A percentile compares a stretch with the other conserved stretches of the same genome.
Evolutionary conservation across 805 yeast species (phyloP).

Genomic region (Ogataea allantospora): DNA sequence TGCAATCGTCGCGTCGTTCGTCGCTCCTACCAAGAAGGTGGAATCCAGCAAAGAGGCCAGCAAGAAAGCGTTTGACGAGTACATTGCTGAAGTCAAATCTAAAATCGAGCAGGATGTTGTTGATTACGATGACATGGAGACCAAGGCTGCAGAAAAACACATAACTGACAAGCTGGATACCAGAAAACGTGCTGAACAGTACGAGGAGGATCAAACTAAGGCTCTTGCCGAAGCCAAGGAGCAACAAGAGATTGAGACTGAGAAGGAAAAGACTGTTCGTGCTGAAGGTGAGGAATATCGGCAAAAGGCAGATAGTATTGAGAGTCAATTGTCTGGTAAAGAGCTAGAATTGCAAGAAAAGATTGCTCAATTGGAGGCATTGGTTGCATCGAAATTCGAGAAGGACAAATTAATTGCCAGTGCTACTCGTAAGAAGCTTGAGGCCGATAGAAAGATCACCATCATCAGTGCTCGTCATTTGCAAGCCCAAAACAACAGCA

Average conservation of each 20-base stretch:
- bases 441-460: slow-evolving; percentile 37
- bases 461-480: slow-evolving; percentile 36
- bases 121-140: slow-evolving; percentile 47
- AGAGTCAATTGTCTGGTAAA: slow-evolving; percentile 38
- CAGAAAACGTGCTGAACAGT: slow-evolving; percentile 42
- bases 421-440: slow-evolving; percentile 38
- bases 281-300: slow-evolving; percentile 40
- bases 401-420: slow-evolving; percentile 30
- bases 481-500: slow-evolving; percentile 39
- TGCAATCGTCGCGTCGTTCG: slow-evolving; percentile 24
- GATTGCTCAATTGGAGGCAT: slow-evolving; percentile 36
- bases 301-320: slow-evolving; percentile 38
- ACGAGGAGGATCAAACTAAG: slow-evolving; percentile 34
- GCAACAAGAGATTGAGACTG: slow-evolving; percentile 31
- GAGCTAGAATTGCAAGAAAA: slow-evolving; percentile 37
- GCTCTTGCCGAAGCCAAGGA: slow-evolving; percentile 31
- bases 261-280: slow-evolving; percentile 37
- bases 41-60: slow-evolving; percentile 27
- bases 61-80: slow-evolving; percentile 35
- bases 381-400: slow-evolving; percentile 42
- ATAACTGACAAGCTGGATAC: slow-evolving; percentile 43
- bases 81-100: slow-evolving; percentile 40
- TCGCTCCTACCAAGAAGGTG: slow-evolving; percentile 23
- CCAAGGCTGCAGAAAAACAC: slow-evolving; percentile 46
- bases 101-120: slow-evolving; percentile 45